A percentile compares a stretch with the other conserved stretches of the same genome.
Conservation (phyloP, 768 basidiomycete species). For the Auricularia sp. region DNA sequence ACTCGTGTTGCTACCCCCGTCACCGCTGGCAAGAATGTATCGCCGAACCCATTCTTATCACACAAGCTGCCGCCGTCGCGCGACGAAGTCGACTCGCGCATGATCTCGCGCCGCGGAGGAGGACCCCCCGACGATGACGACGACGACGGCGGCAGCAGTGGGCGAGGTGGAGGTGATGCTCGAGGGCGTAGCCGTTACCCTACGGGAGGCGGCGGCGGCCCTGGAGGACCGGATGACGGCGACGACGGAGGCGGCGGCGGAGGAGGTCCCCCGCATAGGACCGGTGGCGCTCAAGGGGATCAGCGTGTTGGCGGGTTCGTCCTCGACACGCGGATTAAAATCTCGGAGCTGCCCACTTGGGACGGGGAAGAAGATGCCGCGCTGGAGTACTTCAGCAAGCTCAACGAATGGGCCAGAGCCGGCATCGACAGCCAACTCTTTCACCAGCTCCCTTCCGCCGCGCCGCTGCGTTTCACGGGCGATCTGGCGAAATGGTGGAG, state of each 20-base stretch:
- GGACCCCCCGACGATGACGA: not conserved
- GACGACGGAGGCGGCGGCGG: not conserved
- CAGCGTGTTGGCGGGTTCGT: not conserved
- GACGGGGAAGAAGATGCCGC: not conserved
- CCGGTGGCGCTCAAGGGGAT: not conserved
- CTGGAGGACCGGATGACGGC: not conserved
- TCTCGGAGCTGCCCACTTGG: not conserved
- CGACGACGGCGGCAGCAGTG: not conserved
- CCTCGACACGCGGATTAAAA: not conserved
- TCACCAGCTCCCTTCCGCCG: not conserved
- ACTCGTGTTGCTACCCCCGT: no score
- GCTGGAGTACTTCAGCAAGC: not conserved
- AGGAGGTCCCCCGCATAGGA: not conserved
- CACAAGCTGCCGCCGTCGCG: no score
- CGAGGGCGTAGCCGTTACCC: no score
- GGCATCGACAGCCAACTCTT: not conserved
- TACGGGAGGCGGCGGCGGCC: no score
- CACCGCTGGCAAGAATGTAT: no score
- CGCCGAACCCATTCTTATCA: no score
- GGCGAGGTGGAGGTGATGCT: not conserved
- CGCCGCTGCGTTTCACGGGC: not conserved
- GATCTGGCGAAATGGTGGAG: not conserved
- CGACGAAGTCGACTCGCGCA: no score
- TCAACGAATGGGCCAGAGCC: not conserved
- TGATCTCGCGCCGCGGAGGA: no score